A percentile compares a stretch with the other conserved stretches of the same genome.
phyloP scores from a whole-genome alignment of 2,329 filamentous ascomycete genomes.

The Fusarium brevicatenulatum region DNA sequence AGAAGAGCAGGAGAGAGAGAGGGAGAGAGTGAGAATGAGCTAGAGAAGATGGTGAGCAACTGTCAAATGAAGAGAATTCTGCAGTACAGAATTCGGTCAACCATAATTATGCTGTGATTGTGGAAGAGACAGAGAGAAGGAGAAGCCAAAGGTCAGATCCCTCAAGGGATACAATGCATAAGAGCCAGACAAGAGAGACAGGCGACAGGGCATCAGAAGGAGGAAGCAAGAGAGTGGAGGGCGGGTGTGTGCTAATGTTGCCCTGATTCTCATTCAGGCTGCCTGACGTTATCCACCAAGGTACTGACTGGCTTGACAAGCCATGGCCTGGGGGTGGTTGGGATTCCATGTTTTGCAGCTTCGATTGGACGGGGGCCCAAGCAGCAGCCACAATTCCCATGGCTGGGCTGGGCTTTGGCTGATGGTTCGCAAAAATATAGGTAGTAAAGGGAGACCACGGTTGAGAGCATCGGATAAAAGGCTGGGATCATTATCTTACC shows the following conservation, averaged over 20 bases:
- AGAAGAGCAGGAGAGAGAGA: not conserved
- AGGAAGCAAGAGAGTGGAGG: too few relatives aligned
- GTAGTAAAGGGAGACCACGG: too few relatives aligned
- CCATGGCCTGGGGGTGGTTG: not conserved
- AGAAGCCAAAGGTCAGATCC: not conserved
- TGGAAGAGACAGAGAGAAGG: not conserved
- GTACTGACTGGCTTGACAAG: not conserved
- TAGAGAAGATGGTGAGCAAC: not conserved
- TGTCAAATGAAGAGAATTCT: conserved; percentile 9
- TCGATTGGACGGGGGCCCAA: not conserved
- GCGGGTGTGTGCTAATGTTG: not conserved
- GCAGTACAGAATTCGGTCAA: conserved; percentile 1
- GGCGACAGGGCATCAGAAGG: not conserved
- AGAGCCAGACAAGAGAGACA: not conserved
- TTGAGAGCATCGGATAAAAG: not conserved
- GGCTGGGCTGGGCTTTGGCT: not conserved
- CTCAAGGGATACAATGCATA: not conserved
- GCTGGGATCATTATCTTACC: not conserved
- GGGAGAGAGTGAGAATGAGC: not conserved
- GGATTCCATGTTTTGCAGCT: not conserved
- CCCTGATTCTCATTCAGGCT: not conserved
- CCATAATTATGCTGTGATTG: not conserved
- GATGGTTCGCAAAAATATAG: not conserved
- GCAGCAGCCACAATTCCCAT: not conserved
- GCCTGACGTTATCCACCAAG: not conserved